Evolutionary conservation across 257 asterid species (phyloP).

Genomic region (Marsdenia floribunda): DNA sequence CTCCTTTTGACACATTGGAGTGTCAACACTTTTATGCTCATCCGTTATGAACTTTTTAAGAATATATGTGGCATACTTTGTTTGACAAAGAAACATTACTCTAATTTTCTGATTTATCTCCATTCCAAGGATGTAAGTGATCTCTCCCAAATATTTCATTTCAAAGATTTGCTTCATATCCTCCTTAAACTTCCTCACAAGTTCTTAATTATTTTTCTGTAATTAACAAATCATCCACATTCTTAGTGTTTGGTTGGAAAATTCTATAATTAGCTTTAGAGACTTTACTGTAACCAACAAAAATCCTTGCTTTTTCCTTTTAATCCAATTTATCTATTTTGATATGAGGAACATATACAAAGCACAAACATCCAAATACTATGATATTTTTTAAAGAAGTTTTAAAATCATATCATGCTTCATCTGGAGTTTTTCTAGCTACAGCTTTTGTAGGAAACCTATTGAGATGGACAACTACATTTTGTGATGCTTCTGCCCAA

Average conservation of each 20-base stretch:
- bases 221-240: no score
- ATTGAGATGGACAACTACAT: neutral
- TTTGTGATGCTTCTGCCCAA: neutral
- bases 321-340: neutral
- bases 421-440: no score
- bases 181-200: no score
- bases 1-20: no score
- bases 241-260: neutral
- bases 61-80: no score
- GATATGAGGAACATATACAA: neutral
- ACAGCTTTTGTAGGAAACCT: neutral
- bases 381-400: neutral
- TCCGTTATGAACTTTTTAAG: neutral
- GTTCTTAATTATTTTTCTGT: neutral
- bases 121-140: no score
- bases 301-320: neutral
- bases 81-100: neutral
- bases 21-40: neutral
- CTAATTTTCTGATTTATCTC: no score
- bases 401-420: constrained; percentile 10
- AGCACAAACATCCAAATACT: constrained; percentile 6
- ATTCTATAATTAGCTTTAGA: neutral
- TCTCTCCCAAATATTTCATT: no score
- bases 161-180: no score
- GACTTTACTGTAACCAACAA: neutral